phyloP scores from a whole-genome alignment of 2,329 filamentous ascomycete genomes.

The Berkeleyomyces rouxiae region DNA sequence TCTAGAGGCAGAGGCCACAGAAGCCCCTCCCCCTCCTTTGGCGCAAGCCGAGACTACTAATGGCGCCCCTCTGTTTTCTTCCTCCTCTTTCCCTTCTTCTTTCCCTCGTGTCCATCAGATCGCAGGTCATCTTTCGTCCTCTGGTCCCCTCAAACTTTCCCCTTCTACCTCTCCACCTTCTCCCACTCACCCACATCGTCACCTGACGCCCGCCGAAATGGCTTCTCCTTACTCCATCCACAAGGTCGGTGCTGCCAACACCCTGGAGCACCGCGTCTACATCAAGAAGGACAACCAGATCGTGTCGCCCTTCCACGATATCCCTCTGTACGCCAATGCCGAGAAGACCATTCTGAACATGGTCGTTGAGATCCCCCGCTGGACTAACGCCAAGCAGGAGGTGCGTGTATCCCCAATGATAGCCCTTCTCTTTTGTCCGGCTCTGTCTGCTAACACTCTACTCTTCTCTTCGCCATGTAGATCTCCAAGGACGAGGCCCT shows the following conservation, averaged over 20 bases:
- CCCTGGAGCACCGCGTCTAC: constrained; percentile 92
- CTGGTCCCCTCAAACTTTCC: neutral
- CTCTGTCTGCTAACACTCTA: neutral
- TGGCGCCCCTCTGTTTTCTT: neutral
- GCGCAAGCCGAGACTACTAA: neutral
- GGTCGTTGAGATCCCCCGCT: constrained; percentile 97
- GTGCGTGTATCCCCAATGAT: constrained; percentile 32
- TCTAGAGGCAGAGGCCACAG: neutral
- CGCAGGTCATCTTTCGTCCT: constrained; percentile 11
- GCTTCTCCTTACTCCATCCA: constrained; percentile 56
- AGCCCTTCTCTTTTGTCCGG: neutral
- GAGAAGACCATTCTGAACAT: constrained; percentile 97
- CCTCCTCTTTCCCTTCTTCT: constrained; percentile 2
- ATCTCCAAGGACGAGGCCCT: constrained; percentile 98
- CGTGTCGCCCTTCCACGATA: constrained; percentile 94
- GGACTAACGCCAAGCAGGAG: constrained; percentile 99
- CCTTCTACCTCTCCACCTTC: constrained; percentile 3
- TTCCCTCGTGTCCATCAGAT: constrained; percentile 13
- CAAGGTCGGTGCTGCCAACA: constrained; percentile 82
- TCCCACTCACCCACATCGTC: constrained; percentile 15
- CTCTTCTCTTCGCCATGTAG: constrained; percentile 27
- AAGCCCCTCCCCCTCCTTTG: constrained; percentile 7
- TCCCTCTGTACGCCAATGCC: constrained; percentile 92
- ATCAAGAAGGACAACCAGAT: constrained; percentile 93
- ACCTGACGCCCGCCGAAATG: constrained; percentile 28